Percentiles rank a stretch among this genome's conserved stretches.
Conservation (phyloP, 1,284 basidiomycete genomes). For the Lentinula novae-zelandiae region DNA sequence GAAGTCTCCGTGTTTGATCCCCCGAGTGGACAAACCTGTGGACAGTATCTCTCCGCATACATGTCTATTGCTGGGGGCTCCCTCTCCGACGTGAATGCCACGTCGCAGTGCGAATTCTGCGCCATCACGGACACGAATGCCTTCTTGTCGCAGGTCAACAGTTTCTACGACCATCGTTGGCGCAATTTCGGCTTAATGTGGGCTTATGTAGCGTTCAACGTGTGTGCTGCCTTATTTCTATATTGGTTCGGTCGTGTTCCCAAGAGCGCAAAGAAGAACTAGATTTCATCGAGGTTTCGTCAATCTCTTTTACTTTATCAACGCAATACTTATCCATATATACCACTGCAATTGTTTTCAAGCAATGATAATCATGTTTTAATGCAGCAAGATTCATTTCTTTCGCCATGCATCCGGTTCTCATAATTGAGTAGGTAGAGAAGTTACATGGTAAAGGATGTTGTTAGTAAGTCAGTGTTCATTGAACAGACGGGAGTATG, state of each 20-base stretch:
- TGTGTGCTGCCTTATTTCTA: constrained; percentile 16
- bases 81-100: constrained; percentile 56
- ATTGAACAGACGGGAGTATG: no score
- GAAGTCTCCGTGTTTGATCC: constrained; percentile 48
- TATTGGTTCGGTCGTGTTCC: constrained; percentile 19
- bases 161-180: constrained; percentile 50
- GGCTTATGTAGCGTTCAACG: constrained; percentile 45
- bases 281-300: background rate
- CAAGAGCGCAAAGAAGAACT: constrained; percentile 13
- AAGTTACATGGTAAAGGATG: no score
- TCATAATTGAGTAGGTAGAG: no score
- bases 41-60: constrained; percentile 53
- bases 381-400: background rate
- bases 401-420: no score
- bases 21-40: constrained; percentile 61
- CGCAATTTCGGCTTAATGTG: constrained; percentile 62
- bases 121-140: constrained; percentile 46
- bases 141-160: constrained; percentile 37
- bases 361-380: background rate
- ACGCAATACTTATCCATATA: background rate
- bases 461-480: no score
- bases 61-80: constrained; percentile 60
- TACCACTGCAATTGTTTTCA: no score
- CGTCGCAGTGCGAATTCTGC: constrained; percentile 55
- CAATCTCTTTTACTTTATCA: background rate